Conservation (phyloP, 176 grass and related monocot genomes). For the Ensete glaucum region DNA sequence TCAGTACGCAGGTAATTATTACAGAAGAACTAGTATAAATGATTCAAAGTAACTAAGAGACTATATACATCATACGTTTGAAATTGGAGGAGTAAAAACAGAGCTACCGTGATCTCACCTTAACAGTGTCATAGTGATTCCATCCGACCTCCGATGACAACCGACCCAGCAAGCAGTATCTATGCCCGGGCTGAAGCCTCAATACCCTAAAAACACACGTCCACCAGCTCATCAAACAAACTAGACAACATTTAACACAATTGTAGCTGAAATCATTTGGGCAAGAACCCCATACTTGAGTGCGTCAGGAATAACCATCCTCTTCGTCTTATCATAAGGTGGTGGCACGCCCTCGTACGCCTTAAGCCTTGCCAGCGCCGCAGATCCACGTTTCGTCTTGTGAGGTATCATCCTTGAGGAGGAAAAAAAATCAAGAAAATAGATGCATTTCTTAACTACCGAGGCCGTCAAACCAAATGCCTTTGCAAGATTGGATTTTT, state of each 20-base stretch:
- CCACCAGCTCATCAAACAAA: background rate
- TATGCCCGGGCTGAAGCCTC: slow-evolving; percentile 87
- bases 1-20: too few species aligned
- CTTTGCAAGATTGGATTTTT: too few species aligned
- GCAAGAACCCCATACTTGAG: slow-evolving; percentile 47
- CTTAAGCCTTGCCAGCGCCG: slow-evolving; percentile 77
- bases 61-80: too few species aligned
- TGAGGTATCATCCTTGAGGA: slow-evolving; percentile 81
- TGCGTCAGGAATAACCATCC: slow-evolving; percentile 86
- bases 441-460: background rate
- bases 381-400: slow-evolving; percentile 88
- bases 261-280: background rate
- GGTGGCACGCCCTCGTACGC: slow-evolving; percentile 82
- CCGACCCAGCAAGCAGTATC: slow-evolving; percentile 73
- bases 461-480: background rate
- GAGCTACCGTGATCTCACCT: slow-evolving; percentile 22
- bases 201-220: slow-evolving; percentile 40
- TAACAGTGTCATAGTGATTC: slow-evolving; percentile 77
- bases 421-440: background rate
- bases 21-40: too few species aligned
- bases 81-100: background rate
- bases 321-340: slow-evolving; percentile 81
- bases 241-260: background rate
- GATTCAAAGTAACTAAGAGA: too few species aligned
- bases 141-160: slow-evolving; percentile 94